A percentile compares a stretch with the other conserved stretches of the same genome.
phyloP scores from a whole-genome alignment of 2,329 filamentous ascomycete genomes.

The Sporothrix dimorphospora region DNA sequence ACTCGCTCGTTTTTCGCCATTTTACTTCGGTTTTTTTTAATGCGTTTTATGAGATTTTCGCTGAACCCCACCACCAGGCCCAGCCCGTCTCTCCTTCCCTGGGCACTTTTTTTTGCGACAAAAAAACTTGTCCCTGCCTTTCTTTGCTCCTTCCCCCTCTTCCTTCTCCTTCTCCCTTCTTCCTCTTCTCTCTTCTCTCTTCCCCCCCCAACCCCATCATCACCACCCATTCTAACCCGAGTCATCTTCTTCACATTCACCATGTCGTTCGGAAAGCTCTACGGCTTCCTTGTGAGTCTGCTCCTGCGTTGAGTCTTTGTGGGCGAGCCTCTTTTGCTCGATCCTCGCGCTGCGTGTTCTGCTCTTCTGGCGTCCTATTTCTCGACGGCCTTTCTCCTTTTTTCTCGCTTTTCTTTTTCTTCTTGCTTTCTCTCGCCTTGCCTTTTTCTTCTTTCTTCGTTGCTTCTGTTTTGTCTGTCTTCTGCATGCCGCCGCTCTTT shows the following conservation, averaged over 20 bases:
- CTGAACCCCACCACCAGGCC: constrained; percentile 30
- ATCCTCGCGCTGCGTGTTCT: constrained; percentile 16
- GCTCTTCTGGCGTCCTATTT: neutral
- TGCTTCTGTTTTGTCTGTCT: constrained; percentile 28
- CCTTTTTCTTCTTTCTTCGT: constrained; percentile 7
- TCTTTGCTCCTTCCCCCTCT: constrained; percentile 2
- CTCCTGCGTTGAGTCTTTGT: constrained; percentile 23
- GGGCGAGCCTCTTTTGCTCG: constrained; percentile 21
- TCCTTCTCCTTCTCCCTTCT: constrained; percentile 4
- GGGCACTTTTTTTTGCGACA: constrained; percentile 31
- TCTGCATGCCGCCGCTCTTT: constrained; percentile 27
- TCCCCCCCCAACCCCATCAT: constrained; percentile 33
- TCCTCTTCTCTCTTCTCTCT: constrained; percentile 31
- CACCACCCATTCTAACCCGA: constrained; percentile 35
- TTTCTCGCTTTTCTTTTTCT: constrained; percentile 5
- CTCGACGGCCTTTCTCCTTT: neutral
- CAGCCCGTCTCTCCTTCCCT: constrained; percentile 26
- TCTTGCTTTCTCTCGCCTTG: constrained; percentile 4
- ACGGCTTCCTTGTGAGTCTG: constrained; percentile 73
- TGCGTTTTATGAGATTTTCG: constrained; percentile 20
- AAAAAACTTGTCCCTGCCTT: constrained; percentile 32
- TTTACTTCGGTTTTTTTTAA: constrained; percentile 23
- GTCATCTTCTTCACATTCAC: constrained; percentile 50
- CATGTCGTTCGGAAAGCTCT: constrained; percentile 98
- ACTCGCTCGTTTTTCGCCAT: constrained; percentile 6